These are phyloP conservation scores for Flammula alnicola DNA, from an alignment of 1,284 basidiomycete genomes.

Conservation along the genomic window DNA sequence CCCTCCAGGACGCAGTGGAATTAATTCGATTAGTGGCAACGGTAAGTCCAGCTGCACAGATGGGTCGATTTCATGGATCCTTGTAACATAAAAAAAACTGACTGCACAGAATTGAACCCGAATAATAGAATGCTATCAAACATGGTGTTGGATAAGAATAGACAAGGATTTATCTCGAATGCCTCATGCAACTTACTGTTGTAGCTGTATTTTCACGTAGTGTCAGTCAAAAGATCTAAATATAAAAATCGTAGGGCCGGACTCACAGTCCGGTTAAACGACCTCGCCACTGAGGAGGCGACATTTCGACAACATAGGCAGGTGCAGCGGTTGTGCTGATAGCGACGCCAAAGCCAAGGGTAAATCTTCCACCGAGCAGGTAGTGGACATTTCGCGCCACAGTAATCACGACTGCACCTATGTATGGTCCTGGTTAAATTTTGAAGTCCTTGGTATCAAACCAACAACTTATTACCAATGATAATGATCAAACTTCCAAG, in stretches of 20 bases:
- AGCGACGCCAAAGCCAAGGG: conserved; percentile 54
- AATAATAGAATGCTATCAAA: conserved; percentile 47
- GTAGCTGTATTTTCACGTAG: conserved; percentile 28
- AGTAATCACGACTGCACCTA: conserved; percentile 49
- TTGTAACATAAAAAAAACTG: conserved; percentile 13
- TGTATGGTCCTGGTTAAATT: background rate
- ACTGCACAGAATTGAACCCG: conserved; percentile 48
- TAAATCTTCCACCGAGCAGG: conserved; percentile 51
- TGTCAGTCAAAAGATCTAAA: background rate
- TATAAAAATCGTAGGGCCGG: background rate
- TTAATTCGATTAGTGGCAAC: conserved; percentile 49
- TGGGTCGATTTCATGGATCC: conserved; percentile 15
- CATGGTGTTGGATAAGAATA: background rate
- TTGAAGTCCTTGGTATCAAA: background rate
- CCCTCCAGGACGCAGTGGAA: conserved; percentile 49
- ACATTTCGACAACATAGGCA: conserved; percentile 55
- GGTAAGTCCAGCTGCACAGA: conserved; percentile 43
- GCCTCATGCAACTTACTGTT: conserved; percentile 37
- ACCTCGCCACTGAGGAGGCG: conserved; percentile 68
- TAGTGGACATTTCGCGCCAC: conserved; percentile 45
- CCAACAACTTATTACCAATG: conserved; percentile 29
- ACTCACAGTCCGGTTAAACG: conserved; percentile 56
- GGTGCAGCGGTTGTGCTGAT: conserved; percentile 56
- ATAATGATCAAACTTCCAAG: conserved; percentile 50
- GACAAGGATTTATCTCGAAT: background rate